Evolutionary conservation across 2,329 filamentous ascomycete species (phyloP).

Genomic region (Aspergillus sergii): DNA sequence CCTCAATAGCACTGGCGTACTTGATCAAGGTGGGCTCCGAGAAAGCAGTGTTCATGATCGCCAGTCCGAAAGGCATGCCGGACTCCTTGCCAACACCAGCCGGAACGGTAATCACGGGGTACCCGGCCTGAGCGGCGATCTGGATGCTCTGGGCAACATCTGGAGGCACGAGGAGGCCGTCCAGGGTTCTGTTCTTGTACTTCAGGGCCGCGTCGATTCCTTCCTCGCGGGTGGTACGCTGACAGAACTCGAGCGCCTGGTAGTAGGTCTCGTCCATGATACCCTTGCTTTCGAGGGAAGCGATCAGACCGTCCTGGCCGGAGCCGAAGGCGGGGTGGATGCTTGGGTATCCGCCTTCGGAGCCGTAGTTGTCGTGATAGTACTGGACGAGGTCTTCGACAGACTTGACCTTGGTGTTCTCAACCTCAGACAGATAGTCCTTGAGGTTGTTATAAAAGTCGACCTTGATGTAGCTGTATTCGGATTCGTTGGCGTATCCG

Average conservation of each 20-base stretch:
- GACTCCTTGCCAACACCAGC: slow-evolving; percentile 57
- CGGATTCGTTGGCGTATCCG: slow-evolving; percentile 70
- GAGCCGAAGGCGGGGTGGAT: slow-evolving; percentile 66
- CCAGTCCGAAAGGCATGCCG: slow-evolving; percentile 65
- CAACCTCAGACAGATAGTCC: slow-evolving; percentile 63
- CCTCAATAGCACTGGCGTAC: slow-evolving; percentile 66
- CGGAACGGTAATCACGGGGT: slow-evolving; percentile 71
- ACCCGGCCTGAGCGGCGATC: slow-evolving; percentile 74
- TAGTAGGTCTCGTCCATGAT: slow-evolving; percentile 66
- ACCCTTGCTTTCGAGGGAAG: slow-evolving; percentile 63
- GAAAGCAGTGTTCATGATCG: slow-evolving; percentile 64
- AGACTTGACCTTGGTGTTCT: slow-evolving; percentile 61
- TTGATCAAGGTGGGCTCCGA: slow-evolving; percentile 60
- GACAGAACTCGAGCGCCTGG: slow-evolving; percentile 66
- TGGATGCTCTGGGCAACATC: slow-evolving; percentile 70
- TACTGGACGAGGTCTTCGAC: slow-evolving; percentile 68
- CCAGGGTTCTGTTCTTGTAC: slow-evolving; percentile 50
- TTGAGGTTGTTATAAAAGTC: slow-evolving; percentile 64
- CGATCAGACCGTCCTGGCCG: slow-evolving; percentile 72
- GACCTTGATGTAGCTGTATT: slow-evolving; percentile 72
- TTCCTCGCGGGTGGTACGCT: slow-evolving; percentile 59
- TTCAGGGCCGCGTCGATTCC: slow-evolving; percentile 71
- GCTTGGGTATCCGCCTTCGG: slow-evolving; percentile 66
- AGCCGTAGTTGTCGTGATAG: slow-evolving; percentile 65
- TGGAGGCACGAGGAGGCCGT: slow-evolving; percentile 68